Percentiles rank a stretch among this genome's conserved stretches.
phyloP scores from a whole-genome alignment of 441 rosid species.

The Eruca vesicaria region DNA sequence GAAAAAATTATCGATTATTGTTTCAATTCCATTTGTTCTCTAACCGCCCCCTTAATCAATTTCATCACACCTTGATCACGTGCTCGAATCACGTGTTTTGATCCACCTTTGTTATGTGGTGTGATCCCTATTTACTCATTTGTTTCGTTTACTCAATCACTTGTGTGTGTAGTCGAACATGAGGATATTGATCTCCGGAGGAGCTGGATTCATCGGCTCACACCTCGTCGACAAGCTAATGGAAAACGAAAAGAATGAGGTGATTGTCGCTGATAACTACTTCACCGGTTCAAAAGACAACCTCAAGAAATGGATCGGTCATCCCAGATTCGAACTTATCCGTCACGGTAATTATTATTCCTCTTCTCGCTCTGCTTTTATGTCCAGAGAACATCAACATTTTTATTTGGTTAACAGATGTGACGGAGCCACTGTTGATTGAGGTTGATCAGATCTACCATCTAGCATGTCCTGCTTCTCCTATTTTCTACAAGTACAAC shows the following conservation, averaged over 20 bases:
- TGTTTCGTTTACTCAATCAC: neutral
- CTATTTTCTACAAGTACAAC: constrained; percentile 88
- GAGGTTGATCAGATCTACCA: constrained; percentile 95
- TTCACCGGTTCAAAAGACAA: constrained; percentile 90
- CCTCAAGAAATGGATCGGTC: constrained; percentile 82
- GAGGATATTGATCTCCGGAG: constrained; percentile 92
- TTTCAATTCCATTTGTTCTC: neutral
- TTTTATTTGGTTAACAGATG: constrained; percentile 44
- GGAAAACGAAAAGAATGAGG: constrained; percentile 99
- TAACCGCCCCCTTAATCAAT: too few species aligned
- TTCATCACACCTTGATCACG: too few species aligned
- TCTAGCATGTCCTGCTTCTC: constrained; percentile 93
- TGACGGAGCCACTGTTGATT: constrained; percentile 72
- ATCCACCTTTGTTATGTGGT: neutral
- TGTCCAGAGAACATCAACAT: neutral
- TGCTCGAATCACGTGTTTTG: constrained; percentile 8
- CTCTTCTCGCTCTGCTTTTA: neutral
- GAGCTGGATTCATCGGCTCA: constrained; percentile 94
- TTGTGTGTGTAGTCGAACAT: constrained; percentile 57
- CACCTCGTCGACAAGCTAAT: constrained; percentile 86
- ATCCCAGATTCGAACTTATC: constrained; percentile 92
- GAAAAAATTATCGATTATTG: neutral
- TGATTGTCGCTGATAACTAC: constrained; percentile 80
- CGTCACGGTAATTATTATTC: constrained; percentile 65
- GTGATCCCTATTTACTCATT: neutral